phyloP scores from a whole-genome alignment of 352 stramenopile genomes.

The Globisporangium middletonii region DNA sequence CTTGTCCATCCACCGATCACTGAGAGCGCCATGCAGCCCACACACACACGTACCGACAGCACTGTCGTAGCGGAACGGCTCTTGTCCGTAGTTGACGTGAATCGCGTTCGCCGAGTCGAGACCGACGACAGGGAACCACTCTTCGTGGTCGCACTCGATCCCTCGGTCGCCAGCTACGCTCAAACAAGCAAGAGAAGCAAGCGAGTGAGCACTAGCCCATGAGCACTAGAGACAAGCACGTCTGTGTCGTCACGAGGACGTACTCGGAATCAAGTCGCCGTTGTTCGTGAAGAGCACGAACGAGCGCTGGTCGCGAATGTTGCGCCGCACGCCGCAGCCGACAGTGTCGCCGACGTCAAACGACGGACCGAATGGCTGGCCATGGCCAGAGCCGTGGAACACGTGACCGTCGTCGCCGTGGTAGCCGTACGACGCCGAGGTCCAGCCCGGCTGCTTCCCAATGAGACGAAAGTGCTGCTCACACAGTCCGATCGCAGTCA shows the following conservation, averaged over 20 bases:
- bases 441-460: slow-evolving; percentile 69
- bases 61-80: slow-evolving; percentile 47
- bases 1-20: neutral
- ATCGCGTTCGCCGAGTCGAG: slow-evolving; percentile 75
- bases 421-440: slow-evolving; percentile 56
- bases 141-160: slow-evolving; percentile 34
- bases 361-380: slow-evolving; percentile 41
- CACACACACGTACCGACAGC: slow-evolving; percentile 28
- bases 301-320: slow-evolving; percentile 25
- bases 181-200: slow-evolving; percentile 4
- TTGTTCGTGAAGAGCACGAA: slow-evolving; percentile 75
- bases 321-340: slow-evolving; percentile 61
- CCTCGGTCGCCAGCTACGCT: slow-evolving; percentile 20
- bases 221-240: neutral
- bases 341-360: slow-evolving; percentile 67
- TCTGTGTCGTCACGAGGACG: slow-evolving; percentile 1
- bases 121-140: slow-evolving; percentile 76
- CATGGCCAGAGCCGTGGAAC: slow-evolving; percentile 47
- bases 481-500: slow-evolving; percentile 63
- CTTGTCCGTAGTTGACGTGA: slow-evolving; percentile 79
- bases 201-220: neutral
- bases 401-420: slow-evolving; percentile 72
- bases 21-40: neutral
- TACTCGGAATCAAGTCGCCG: slow-evolving; percentile 42
- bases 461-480: slow-evolving; percentile 47